phyloP scores from a whole-genome alignment of 1,284 basidiomycete genomes.

The Ceratobasidium sp. region DNA sequence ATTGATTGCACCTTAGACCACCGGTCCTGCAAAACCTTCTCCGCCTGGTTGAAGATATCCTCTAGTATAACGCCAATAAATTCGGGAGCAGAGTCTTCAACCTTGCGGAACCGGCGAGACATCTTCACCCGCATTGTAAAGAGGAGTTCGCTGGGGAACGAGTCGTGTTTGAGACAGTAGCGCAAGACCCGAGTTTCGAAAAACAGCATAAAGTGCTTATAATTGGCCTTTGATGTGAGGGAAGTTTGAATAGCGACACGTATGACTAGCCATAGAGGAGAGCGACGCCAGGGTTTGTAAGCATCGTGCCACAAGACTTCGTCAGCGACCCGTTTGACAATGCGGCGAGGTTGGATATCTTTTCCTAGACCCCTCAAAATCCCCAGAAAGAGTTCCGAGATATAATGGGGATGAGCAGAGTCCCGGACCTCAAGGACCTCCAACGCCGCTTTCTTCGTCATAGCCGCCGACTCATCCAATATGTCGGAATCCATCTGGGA shows the following conservation, averaged over 20 bases:
- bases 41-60: slow-evolving; percentile 41
- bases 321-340: slow-evolving; percentile 58
- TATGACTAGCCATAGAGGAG: slow-evolving; percentile 60
- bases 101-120: slow-evolving; percentile 56
- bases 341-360: slow-evolving; percentile 51
- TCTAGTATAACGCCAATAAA: slow-evolving; percentile 47
- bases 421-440: slow-evolving; percentile 51
- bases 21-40: slow-evolving; percentile 49
- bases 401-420: slow-evolving; percentile 57
- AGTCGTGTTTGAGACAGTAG: not conserved
- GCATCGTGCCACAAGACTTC: slow-evolving; percentile 54
- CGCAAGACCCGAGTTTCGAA: slow-evolving; percentile 55
- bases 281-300: slow-evolving; percentile 46
- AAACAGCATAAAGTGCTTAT: slow-evolving; percentile 62
- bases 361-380: slow-evolving; percentile 56
- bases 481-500: slow-evolving; percentile 52
- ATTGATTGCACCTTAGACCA: slow-evolving; percentile 49
- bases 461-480: slow-evolving; percentile 44
- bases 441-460: slow-evolving; percentile 47
- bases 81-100: slow-evolving; percentile 49
- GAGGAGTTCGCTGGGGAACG: slow-evolving; percentile 53
- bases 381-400: slow-evolving; percentile 58
- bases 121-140: slow-evolving; percentile 55
- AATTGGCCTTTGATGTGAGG: slow-evolving; percentile 50
- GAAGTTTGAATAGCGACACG: slow-evolving; percentile 61